Base-by-base conservation (phyloP, 2,329 filamentous ascomycete genomes). In the Nectriaceae sp. region DNA sequence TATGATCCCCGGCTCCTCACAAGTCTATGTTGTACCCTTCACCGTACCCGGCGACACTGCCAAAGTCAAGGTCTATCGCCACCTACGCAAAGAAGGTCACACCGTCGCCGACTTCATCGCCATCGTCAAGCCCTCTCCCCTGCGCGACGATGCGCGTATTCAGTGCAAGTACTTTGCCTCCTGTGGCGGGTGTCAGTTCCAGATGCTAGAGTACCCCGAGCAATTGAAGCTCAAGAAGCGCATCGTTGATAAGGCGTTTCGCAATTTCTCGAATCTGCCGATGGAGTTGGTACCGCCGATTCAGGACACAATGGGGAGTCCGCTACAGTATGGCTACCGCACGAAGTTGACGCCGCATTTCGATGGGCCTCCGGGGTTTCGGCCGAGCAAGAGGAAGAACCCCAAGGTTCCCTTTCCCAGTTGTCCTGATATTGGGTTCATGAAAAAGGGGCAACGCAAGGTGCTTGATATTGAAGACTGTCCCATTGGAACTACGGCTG, bases 291-390 rank as follows among this genome's bases (percentile, higher is more conserved):
- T 97, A 2, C 94, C 94, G 2, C 65, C 79, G 3, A 80, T 97
- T 47, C 81, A 79, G 42, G 88, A 95, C 56, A 99, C 94, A 8
- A 91, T 97, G 62, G 89, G 88, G 40, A 96, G 90, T 36, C 94
- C 94, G 3, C 71, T 96, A 53, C 86, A 96, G 70, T 97, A 95
- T 70, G 89, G 87, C 47, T 99, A 99, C 75, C 84, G 94, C 45
- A 99, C 94, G 18, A 99, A 99, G 73, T 79, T 99, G 57, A 99
- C 94, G 16, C 94, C 94, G 21, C 94, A 99, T 70, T 99, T 97
- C 65, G 88, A 96, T 65, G 88, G 84, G 0, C 89, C 91, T 1
- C 82, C 83, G 4, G 78, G 75, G 33, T 72, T 62, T 65, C 70
- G 80, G 49, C 67, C 64, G 52, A 70, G 80, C 61, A 70, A 67